Evolutionary conservation across 257 asterid species (phyloP), one percentile per base, ranked within the genome.

Genomic region (Dorcoceras hygrometricum): DNA sequence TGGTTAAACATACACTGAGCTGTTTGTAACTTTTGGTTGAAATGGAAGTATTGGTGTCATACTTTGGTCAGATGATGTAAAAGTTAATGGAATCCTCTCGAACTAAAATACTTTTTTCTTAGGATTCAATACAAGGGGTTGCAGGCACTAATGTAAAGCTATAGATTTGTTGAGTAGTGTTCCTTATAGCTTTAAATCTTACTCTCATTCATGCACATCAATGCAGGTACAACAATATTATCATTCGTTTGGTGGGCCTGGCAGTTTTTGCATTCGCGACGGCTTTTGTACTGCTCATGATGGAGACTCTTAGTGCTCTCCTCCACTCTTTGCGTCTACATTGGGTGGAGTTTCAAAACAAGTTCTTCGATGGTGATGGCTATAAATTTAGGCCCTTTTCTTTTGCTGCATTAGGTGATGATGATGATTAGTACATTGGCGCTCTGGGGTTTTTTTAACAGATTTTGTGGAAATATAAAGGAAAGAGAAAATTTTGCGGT

Each of bases 241-340:
- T 89, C 75, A 76, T 87, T 70, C 86, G 95, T 34, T 64, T 89
- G 66, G 76, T 79, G 23, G 98, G 96, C 57, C 78, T 91, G 73
- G 80, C 81, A 29, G 95, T 91, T 63, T 91, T 91, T 68, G 84
- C 89, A 65, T 91, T 89, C 68, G 98, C 96, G 31, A 91, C 96
- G 26, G 94, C 92, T 29, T 85, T 82, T 69, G 81, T 91, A 73
- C 85, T 91, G 34, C 95, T 91, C 62, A 87, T 89, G 95, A 91
- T 91, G 98, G 98, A 91, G 63, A 87, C 90, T 10, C 95, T 89
- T 22, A 91, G 98, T 62, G 98, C 98, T 63, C 89, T 91, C 80
- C 95, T 91, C 71, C 98, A 91, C 19, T 95, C 96, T 20, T 71
- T 91, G 73, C 96, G 95, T 73, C 95, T 91, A 66, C 98, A 91